A percentile compares a stretch with the other conserved stretches of the same genome.
Evolutionary conservation across 768 basidiomycete species (phyloP).

Genomic region (Rhizopogon sp.): DNA sequence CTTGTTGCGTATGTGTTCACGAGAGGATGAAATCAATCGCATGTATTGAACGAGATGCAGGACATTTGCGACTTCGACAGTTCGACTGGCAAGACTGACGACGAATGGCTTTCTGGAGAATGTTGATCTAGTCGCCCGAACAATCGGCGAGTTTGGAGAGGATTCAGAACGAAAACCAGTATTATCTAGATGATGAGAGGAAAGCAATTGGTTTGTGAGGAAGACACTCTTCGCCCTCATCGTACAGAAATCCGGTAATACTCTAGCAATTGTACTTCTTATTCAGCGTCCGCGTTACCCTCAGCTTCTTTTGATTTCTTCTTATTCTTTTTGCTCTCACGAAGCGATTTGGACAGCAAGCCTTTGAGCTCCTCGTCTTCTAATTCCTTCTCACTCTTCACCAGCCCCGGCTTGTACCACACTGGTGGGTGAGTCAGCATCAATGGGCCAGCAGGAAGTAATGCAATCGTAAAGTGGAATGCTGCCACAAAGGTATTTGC

Average conservation of each 20-base stretch:
- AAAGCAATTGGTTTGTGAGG: slow-evolving; percentile 7
- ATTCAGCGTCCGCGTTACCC: slow-evolving; percentile 41
- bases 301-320: slow-evolving; percentile 44
- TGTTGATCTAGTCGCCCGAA: slow-evolving; percentile 78
- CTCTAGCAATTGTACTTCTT: too few species aligned
- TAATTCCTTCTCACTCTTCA: slow-evolving; percentile 86
- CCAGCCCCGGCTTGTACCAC: slow-evolving; percentile 91
- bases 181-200: neutral
- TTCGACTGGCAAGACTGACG: slow-evolving; percentile 79
- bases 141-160: slow-evolving; percentile 75
- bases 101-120: slow-evolving; percentile 89
- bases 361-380: slow-evolving; percentile 84
- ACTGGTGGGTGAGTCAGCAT: slow-evolving; percentile 83
- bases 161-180: slow-evolving; percentile 38
- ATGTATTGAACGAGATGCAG: slow-evolving; percentile 30
- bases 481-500: slow-evolving; percentile 83
- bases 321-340: slow-evolving; percentile 90
- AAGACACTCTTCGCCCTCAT: slow-evolving; percentile 8
- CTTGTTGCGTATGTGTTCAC: slow-evolving; percentile 65
- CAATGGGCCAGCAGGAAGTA: slow-evolving; percentile 83
- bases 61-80: slow-evolving; percentile 70
- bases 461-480: slow-evolving; percentile 96
- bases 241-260: slow-evolving; percentile 5
- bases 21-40: neutral
- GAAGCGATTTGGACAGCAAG: slow-evolving; percentile 69